Evolutionary conservation across 371 early-diverging fungal species (phyloP).

Genomic region (Fennellomyces sp.): DNA sequence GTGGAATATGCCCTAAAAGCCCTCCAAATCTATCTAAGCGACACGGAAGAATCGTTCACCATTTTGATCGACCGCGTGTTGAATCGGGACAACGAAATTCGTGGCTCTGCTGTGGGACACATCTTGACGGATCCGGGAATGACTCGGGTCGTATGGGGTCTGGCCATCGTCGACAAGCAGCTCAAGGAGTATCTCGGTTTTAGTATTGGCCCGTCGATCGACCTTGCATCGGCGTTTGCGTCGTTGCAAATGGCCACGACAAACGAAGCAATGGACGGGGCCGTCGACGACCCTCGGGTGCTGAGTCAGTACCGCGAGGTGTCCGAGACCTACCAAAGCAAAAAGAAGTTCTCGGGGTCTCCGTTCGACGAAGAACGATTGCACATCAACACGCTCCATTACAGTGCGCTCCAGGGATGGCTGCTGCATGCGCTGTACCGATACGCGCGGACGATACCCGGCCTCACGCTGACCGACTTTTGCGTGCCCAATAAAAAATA

Average conservation of each 20-base stretch:
- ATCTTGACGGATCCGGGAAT: constrained; percentile 29
- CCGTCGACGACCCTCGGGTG: too few relatives aligned
- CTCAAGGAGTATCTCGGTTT: constrained; percentile 23
- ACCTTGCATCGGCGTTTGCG: constrained; percentile 14
- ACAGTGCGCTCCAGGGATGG: constrained; percentile 32
- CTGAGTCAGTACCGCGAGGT: background rate
- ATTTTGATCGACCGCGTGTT: constrained; percentile 25
- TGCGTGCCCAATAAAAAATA: too few relatives aligned
- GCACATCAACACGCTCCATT: constrained; percentile 9
- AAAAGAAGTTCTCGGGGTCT: constrained; percentile 21
- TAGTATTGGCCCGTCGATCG: constrained; percentile 20
- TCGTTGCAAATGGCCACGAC: too few relatives aligned
- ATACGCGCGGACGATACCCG: too few relatives aligned
- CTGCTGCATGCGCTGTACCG: background rate
- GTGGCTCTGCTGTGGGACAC: constrained; percentile 9
- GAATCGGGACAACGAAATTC: background rate
- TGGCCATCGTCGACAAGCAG: constrained; percentile 7
- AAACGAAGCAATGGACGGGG: too few relatives aligned
- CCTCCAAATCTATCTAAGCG: constrained; percentile 25
- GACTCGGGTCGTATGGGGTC: constrained; percentile 29
- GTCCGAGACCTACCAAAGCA: background rate
- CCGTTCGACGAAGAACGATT: constrained; percentile 27
- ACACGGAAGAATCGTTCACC: constrained; percentile 28
- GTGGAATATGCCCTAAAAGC: constrained; percentile 21
- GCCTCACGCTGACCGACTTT: too few relatives aligned